Evolutionary conservation across 2,329 filamentous ascomycete species (phyloP).

Genomic region (Elsinoe fawcettii): DNA sequence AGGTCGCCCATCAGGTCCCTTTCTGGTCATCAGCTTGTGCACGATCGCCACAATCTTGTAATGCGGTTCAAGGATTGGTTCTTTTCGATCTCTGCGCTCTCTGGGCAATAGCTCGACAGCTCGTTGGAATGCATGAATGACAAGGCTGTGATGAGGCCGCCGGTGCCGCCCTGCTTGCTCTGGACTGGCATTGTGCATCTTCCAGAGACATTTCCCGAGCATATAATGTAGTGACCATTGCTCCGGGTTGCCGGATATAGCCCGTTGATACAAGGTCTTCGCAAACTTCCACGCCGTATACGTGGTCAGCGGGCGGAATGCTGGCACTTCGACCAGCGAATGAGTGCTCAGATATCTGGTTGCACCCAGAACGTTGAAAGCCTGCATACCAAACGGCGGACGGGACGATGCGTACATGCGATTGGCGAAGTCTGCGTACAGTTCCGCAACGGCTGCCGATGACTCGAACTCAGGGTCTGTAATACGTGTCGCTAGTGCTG

Average conservation of each 20-base stretch:
- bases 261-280: slow-evolving; percentile 51
- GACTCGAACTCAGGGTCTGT: slow-evolving; percentile 49
- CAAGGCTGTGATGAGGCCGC: slow-evolving; percentile 4
- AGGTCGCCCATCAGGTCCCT: slow-evolving; percentile 34
- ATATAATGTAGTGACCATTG: slow-evolving; percentile 63
- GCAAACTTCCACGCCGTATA: slow-evolving; percentile 61
- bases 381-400: slow-evolving; percentile 60
- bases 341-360: slow-evolving; percentile 53
- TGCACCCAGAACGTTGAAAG: slow-evolving; percentile 55
- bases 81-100: slow-evolving; percentile 51
- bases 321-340: slow-evolving; percentile 49
- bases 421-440: slow-evolving; percentile 61
- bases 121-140: slow-evolving; percentile 23
- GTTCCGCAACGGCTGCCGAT: slow-evolving; percentile 51
- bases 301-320: slow-evolving; percentile 50
- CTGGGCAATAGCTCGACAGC: slow-evolving; percentile 54
- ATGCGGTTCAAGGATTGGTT: slow-evolving; percentile 82
- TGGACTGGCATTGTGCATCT: slow-evolving; percentile 49
- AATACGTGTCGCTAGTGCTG: slow-evolving; percentile 52
- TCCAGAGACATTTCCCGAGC: slow-evolving; percentile 65
- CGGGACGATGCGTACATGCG: slow-evolving; percentile 62
- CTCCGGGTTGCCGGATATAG: slow-evolving; percentile 51
- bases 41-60: slow-evolving; percentile 80
- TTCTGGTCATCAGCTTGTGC: slow-evolving; percentile 65
- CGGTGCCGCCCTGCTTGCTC: slow-evolving; percentile 23